Evolutionary conservation across 345 rosid genomes (phyloP).

Genomic region (Balakata baccata): DNA sequence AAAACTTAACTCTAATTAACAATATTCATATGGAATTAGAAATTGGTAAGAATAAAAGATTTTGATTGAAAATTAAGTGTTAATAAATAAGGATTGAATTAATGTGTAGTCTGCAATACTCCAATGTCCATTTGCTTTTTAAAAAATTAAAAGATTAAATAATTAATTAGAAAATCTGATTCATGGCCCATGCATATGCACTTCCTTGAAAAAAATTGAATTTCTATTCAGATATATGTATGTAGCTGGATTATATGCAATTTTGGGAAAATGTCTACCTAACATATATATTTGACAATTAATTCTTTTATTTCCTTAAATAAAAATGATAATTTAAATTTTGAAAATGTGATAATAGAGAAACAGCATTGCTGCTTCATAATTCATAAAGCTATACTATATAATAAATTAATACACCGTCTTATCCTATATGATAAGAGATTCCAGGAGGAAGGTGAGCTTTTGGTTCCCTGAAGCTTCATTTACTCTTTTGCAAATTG

Average conservation of each 20-base stretch:
- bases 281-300: background rate
- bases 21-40: too few relatives aligned
- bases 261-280: background rate
- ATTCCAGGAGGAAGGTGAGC: background rate
- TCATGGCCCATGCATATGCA: too few relatives aligned
- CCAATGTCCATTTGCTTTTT: too few relatives aligned
- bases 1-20: too few relatives aligned
- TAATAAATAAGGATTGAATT: too few relatives aligned
- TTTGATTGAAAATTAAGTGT: too few relatives aligned
- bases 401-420: slow-evolving; percentile 11
- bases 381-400: background rate
- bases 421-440: background rate
- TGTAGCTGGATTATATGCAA: background rate
- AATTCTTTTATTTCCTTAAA: background rate
- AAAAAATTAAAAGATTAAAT: too few relatives aligned
- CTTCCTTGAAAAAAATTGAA: too few relatives aligned
- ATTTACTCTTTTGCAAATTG: slow-evolving; percentile 12
- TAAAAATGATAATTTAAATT: background rate
- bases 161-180: too few relatives aligned
- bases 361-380: slow-evolving; percentile 2
- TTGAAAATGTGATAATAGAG: background rate
- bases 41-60: too few relatives aligned
- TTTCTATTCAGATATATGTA: too few relatives aligned
- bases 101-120: too few relatives aligned
- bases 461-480: slow-evolving; percentile 8